These are phyloP conservation scores for Amyloporia xantha DNA, from an alignment of 768 basidiomycete species.

Conservation along the genomic window DNA sequence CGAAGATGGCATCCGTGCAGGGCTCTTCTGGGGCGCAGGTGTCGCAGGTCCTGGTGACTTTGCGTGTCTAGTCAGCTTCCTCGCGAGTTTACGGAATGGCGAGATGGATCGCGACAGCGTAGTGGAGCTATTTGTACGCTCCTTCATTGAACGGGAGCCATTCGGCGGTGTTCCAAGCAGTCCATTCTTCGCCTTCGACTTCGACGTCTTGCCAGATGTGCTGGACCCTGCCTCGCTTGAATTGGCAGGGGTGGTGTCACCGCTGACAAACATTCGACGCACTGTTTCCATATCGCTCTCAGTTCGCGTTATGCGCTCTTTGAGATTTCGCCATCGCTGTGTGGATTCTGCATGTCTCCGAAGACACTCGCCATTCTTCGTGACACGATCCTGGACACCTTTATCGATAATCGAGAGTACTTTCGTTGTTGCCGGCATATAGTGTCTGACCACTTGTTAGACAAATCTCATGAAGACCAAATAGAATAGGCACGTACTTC, in stretches of 20 bases:
- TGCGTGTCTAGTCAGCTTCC: constrained; percentile 44
- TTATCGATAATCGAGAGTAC: constrained; percentile 92
- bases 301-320: constrained; percentile 72
- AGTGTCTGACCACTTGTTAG: constrained; percentile 52
- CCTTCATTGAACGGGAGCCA: constrained; percentile 35
- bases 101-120: constrained; percentile 73
- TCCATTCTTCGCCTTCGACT: constrained; percentile 32
- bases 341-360: constrained; percentile 86
- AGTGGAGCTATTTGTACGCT: constrained; percentile 34
- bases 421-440: constrained; percentile 89
- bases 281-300: constrained; percentile 77
- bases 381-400: constrained; percentile 87
- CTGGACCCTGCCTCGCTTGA: constrained; percentile 70
- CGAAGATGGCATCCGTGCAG: constrained; percentile 40
- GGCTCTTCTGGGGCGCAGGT: constrained; percentile 40
- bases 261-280: constrained; percentile 47
- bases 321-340: constrained; percentile 75
- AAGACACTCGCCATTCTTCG: constrained; percentile 94
- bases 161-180: constrained; percentile 63
- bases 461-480: constrained; percentile 2
- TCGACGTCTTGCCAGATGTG: constrained; percentile 43
- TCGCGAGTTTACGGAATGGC: constrained; percentile 72
- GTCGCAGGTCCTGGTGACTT: neutral
- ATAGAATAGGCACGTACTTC: constrained; percentile 44
- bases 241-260: constrained; percentile 33